Conservation (phyloP, 2,329 filamentous ascomycete species). For the Colletotrichum sidae region DNA sequence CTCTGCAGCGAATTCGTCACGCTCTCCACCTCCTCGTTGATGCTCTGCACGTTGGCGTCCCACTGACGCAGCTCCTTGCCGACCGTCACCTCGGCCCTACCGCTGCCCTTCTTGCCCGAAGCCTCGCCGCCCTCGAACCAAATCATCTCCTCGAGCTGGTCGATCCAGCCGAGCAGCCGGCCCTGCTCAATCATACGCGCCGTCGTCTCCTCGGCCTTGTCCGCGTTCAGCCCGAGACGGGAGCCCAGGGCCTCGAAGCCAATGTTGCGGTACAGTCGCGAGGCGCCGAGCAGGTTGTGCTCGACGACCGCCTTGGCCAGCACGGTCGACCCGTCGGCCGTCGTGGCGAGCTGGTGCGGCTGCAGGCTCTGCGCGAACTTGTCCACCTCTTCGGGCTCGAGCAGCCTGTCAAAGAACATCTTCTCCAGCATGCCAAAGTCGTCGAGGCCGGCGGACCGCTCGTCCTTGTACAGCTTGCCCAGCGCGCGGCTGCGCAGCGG, state of each 20-base stretch:
- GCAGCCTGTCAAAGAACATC: conserved; percentile 92
- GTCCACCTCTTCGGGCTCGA: conserved; percentile 84
- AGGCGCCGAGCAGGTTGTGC: conserved; percentile 92
- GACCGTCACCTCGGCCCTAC: conserved; percentile 71
- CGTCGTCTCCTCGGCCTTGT: conserved; percentile 90
- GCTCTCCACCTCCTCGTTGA: conserved; percentile 91
- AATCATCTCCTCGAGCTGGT: conserved; percentile 91
- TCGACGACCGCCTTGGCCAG: conserved; percentile 94
- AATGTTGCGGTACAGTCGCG: conserved; percentile 83
- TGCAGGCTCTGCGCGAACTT: conserved; percentile 84
- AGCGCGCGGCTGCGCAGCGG: conserved; percentile 84
- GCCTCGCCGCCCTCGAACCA: conserved; percentile 85
- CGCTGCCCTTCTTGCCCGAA: conserved; percentile 75
- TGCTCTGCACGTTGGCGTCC: conserved; percentile 87
- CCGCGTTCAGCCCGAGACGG: conserved; percentile 81
- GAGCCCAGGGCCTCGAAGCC: conserved; percentile 79
- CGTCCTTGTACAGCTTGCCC: conserved; percentile 92
- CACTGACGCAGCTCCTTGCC: conserved; percentile 83
- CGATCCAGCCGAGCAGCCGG: conserved; percentile 86
- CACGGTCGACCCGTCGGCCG: conserved; percentile 91
- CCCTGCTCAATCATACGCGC: conserved; percentile 97
- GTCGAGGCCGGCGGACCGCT: conserved; percentile 78
- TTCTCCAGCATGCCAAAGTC: conserved; percentile 95
- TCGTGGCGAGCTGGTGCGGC: conserved; percentile 91
- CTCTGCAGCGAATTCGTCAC: conserved; percentile 84